Conservation (phyloP, 768 basidiomycete species). For the Serpula lacrymans region DNA sequence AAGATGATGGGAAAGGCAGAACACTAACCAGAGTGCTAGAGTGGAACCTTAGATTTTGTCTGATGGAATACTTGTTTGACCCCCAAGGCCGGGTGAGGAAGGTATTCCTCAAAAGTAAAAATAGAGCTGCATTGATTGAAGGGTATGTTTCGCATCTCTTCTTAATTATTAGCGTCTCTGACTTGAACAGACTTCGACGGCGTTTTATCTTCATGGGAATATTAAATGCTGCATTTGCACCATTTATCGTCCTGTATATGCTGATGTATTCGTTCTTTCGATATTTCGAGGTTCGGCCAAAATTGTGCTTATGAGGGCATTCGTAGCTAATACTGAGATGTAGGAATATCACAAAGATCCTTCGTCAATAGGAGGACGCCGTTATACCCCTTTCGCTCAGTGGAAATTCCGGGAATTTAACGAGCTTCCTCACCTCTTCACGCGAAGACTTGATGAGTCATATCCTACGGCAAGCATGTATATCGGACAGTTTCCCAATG, state of each 20-base stretch:
- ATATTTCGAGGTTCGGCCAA: slow-evolving; percentile 81
- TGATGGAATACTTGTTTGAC: slow-evolving; percentile 95
- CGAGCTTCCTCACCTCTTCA: slow-evolving; percentile 92
- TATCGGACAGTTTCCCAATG: slow-evolving; percentile 97
- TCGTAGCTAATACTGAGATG: not conserved
- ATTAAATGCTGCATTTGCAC: slow-evolving; percentile 91
- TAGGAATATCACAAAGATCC: slow-evolving; percentile 99
- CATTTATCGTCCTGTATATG: slow-evolving; percentile 95
- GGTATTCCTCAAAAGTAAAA: slow-evolving; percentile 85
- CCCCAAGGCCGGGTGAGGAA: slow-evolving; percentile 85
- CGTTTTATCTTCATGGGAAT: slow-evolving; percentile 97
- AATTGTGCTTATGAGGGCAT: not conserved
- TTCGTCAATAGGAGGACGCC: slow-evolving; percentile 86
- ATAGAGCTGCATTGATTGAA: slow-evolving; percentile 72
- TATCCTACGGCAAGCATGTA: slow-evolving; percentile 92
- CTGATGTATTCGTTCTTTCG: slow-evolving; percentile 99
- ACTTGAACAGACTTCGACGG: slow-evolving; percentile 56
- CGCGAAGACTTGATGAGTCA: slow-evolving; percentile 80
- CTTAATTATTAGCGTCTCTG: slow-evolving; percentile 5
- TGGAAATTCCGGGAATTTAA: slow-evolving; percentile 99
- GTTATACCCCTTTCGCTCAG: slow-evolving; percentile 91
- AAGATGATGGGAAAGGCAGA: slow-evolving; percentile 61
- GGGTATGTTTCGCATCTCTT: slow-evolving; percentile 50
- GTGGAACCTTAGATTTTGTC: slow-evolving; percentile 95
- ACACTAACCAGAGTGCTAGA: slow-evolving; percentile 88